Evolutionary conservation across 179 eudicot species (phyloP).

Genomic region (Spinacia oleracea): DNA sequence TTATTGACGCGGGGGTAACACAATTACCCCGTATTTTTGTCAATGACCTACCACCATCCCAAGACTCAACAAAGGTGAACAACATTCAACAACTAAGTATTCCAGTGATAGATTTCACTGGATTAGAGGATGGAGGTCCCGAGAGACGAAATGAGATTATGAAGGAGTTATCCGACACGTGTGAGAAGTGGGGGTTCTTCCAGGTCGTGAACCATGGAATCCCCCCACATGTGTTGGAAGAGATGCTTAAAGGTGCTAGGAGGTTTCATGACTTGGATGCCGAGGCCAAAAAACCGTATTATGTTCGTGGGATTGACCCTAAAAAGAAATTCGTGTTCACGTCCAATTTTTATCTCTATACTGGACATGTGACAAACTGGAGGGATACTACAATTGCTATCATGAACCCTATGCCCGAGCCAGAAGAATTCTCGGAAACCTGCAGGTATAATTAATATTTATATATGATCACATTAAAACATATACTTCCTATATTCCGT

Average conservation of each 20-base stretch:
- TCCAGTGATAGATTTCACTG: constrained; percentile 33
- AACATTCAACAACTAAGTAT: neutral
- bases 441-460: constrained; percentile 37
- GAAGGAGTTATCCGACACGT: constrained; percentile 11
- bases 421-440: constrained; percentile 38
- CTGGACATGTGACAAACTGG: constrained; percentile 27
- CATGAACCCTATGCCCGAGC: constrained; percentile 27
- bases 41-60: constrained; percentile 5
- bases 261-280: constrained; percentile 27
- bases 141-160: constrained; percentile 18
- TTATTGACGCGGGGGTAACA: neutral
- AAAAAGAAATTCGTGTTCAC: constrained; percentile 11
- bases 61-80: neutral
- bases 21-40: neutral
- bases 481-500: no score
- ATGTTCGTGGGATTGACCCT: neutral
- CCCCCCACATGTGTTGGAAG: constrained; percentile 13
- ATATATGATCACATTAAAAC: no score
- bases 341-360: constrained; percentile 29
- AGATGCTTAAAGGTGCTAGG: constrained; percentile 28
- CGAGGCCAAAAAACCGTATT: constrained; percentile 21
- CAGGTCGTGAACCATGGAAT: constrained; percentile 40
- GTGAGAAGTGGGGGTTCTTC: constrained; percentile 37
- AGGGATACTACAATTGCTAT: constrained; percentile 29
- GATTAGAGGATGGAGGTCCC: neutral